A percentile compares a stretch with the other conserved stretches of the same genome.
Evolutionary conservation across 352 stramenopile species (phyloP).

Genomic region (Aphanomyces cochlioides): DNA sequence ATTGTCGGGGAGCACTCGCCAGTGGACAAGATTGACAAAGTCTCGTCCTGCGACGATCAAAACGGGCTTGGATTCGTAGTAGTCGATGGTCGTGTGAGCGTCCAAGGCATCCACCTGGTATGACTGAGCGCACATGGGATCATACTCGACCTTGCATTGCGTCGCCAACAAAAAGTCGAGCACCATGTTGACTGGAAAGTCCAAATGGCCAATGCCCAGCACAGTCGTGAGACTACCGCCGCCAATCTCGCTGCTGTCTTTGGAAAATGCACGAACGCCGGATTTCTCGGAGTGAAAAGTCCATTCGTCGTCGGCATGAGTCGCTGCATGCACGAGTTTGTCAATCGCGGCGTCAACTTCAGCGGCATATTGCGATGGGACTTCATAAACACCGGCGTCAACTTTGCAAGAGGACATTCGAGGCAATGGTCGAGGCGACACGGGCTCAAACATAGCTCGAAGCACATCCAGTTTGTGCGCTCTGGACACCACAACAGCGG

Average conservation of each 20-base stretch:
- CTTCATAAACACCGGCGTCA: conserved; percentile 41
- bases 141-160: conserved; percentile 48
- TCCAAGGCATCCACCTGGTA: conserved; percentile 46
- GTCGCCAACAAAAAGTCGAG: conserved; percentile 53
- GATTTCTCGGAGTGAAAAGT: conserved; percentile 67
- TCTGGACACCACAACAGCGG: not conserved
- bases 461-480: conserved; percentile 1
- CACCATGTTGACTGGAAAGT: conserved; percentile 52
- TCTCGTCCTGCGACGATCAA: conserved; percentile 70
- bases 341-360: conserved; percentile 47
- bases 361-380: conserved; percentile 38
- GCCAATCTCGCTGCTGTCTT: conserved; percentile 28
- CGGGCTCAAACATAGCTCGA: not conserved
- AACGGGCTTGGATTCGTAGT: conserved; percentile 76
- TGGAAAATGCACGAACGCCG: conserved; percentile 63
- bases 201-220: conserved; percentile 51
- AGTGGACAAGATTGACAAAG: conserved; percentile 69
- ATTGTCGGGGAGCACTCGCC: conserved; percentile 54
- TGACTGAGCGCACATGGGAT: conserved; percentile 50
- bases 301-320: conserved; percentile 63
- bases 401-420: conserved; percentile 31
- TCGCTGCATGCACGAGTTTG: conserved; percentile 52
- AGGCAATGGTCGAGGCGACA: not conserved
- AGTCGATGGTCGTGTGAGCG: conserved; percentile 60
- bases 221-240: conserved; percentile 60